These are phyloP conservation scores for Chlamydomonas sp. DNA, from an alignment of 139 green algal species.

Conservation along the genomic window DNA sequence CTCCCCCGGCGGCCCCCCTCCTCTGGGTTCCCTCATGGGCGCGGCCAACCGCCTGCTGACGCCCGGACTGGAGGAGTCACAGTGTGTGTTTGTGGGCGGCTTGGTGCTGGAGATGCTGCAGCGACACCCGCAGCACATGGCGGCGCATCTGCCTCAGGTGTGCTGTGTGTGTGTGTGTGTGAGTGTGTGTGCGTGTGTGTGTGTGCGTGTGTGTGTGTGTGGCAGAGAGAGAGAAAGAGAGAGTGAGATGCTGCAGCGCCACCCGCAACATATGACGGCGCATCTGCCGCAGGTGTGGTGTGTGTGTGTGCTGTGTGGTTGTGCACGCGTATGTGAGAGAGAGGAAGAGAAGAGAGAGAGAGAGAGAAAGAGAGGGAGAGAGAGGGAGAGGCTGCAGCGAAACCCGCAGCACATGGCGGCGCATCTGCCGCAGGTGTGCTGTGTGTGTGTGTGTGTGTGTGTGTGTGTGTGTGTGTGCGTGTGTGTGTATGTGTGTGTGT, in stretches of 20 bases:
- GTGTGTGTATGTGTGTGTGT: no score
- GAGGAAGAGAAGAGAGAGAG: no score
- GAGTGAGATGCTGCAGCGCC: conserved; percentile 12
- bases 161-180: conserved; percentile 3
- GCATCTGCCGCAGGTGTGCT: conserved; percentile 19
- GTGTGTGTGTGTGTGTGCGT: no score
- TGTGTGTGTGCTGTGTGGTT: conserved; percentile 9
- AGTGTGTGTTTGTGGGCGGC: conserved; percentile 17
- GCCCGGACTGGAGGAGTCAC: conserved; percentile 8
- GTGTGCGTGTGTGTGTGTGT: no score
- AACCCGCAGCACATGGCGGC: conserved; percentile 11
- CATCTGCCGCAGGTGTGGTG: conserved; percentile 15
- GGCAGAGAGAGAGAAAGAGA: no score
- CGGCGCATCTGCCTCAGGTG: conserved; percentile 17
- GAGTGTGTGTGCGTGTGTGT: no score
- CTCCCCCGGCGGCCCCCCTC: no score
- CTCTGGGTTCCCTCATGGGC: neutral
- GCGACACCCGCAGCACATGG: conserved; percentile 5
- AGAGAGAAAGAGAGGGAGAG: no score
- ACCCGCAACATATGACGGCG: conserved; percentile 8
- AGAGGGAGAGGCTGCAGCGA: conserved; percentile 12
- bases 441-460: no score
- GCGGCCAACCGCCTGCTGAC: conserved; percentile 11
- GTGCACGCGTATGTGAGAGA: no score
- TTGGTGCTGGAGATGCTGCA: conserved; percentile 17